phyloP scores from a whole-genome alignment of 2,329 filamentous ascomycete species.

The Cercospora brassicicola region DNA sequence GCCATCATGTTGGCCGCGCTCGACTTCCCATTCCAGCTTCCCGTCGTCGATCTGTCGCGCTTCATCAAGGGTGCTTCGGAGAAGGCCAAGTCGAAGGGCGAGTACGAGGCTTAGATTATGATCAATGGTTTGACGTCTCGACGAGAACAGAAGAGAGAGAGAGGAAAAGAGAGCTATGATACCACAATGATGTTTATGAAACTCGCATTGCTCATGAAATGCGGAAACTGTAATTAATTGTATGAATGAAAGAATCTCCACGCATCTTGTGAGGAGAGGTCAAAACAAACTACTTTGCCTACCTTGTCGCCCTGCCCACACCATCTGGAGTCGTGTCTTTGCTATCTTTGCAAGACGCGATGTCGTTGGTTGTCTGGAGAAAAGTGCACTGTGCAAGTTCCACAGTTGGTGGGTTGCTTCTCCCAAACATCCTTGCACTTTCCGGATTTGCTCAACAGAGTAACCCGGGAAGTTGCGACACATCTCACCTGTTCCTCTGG shows the following conservation, averaged over 20 bases:
- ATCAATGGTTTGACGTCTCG: background rate
- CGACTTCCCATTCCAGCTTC: conserved; percentile 55
- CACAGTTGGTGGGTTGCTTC: background rate
- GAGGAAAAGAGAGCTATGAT: conserved; percentile 2
- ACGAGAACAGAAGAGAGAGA: background rate
- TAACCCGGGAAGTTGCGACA: background rate
- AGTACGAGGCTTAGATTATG: conserved; percentile 24
- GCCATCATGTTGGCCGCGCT: conserved; percentile 56
- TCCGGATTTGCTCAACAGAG: background rate
- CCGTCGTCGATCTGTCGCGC: conserved; percentile 50
- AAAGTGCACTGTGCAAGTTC: background rate
- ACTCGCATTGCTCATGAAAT: background rate
- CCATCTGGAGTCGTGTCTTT: background rate
- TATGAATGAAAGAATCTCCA: conserved; percentile 9
- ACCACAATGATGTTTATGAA: conserved; percentile 12
- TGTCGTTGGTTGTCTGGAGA: background rate
- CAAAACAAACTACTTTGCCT: conserved; percentile 6
- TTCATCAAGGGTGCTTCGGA: conserved; percentile 49
- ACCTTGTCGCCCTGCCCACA: background rate
- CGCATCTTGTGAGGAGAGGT: conserved; percentile 4
- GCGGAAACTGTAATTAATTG: conserved; percentile 14
- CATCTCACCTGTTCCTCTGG: background rate
- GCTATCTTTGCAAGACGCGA: background rate
- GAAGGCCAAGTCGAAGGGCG: conserved; percentile 32
- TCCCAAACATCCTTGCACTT: background rate